Conservation (phyloP, 2,329 filamentous ascomycete genomes). For the Xylaria hypoxylon region DNA sequence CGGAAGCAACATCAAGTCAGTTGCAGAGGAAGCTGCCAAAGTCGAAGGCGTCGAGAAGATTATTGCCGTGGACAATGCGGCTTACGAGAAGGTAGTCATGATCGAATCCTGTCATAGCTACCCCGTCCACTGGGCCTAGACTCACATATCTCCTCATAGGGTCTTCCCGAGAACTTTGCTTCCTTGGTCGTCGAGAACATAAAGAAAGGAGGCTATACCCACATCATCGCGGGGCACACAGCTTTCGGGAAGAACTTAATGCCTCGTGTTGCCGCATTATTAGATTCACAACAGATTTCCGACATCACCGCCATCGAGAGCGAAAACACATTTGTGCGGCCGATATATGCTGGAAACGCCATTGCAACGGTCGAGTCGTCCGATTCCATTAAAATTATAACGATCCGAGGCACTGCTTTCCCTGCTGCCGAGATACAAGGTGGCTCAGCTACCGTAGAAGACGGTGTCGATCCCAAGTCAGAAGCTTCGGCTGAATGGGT, state of each 20-base stretch:
- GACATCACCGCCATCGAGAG: slow-evolving; percentile 88
- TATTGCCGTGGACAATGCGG: slow-evolving; percentile 85
- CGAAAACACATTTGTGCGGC: slow-evolving; percentile 94
- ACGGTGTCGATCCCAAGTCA: slow-evolving; percentile 85
- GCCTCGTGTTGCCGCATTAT: slow-evolving; percentile 88
- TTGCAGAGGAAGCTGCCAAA: slow-evolving; percentile 87
- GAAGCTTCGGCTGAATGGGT: slow-evolving; percentile 85
- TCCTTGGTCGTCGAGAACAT: slow-evolving; percentile 94
- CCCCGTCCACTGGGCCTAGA: background rate
- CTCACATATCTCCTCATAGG: slow-evolving; percentile 61
- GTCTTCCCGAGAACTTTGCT: slow-evolving; percentile 94
- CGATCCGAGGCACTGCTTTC: slow-evolving; percentile 93
- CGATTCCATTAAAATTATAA: slow-evolving; percentile 88
- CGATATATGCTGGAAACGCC: slow-evolving; percentile 97
- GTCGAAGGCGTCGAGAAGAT: slow-evolving; percentile 93
- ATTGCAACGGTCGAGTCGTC: slow-evolving; percentile 94
- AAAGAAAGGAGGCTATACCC: slow-evolving; percentile 93
- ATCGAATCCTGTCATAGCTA: background rate
- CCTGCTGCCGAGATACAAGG: slow-evolving; percentile 76
- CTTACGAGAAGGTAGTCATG: slow-evolving; percentile 84
- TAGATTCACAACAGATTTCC: slow-evolving; percentile 93
- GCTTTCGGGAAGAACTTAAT: slow-evolving; percentile 97
- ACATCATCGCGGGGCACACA: slow-evolving; percentile 89
- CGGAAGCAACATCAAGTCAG: slow-evolving; percentile 78
- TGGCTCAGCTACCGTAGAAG: slow-evolving; percentile 80